Evolutionary conservation across 805 yeast species (phyloP).

Genomic region (Candida tallmaniae): DNA sequence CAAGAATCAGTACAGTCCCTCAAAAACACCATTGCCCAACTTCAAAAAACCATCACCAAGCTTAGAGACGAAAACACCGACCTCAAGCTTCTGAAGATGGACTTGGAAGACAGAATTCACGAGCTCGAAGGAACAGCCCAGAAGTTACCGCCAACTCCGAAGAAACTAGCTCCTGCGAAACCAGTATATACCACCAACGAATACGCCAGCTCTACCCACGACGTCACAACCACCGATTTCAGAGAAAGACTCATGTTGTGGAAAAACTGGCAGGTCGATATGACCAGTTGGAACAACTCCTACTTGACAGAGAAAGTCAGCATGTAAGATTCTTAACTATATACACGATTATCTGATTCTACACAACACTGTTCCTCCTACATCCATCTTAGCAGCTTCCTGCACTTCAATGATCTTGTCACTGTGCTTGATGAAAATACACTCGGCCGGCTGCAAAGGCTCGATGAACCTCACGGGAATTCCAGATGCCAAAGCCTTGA

Average conservation of each 20-base stretch:
- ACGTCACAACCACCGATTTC: conserved; percentile 42
- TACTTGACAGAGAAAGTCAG: conserved; percentile 43
- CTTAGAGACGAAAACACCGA: conserved; percentile 41
- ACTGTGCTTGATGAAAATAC: conserved; percentile 60
- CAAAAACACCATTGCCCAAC: conserved; percentile 23
- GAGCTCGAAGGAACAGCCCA: conserved; percentile 21
- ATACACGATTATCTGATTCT: conserved; percentile 48
- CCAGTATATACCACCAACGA: conserved; percentile 26
- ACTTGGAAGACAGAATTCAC: conserved; percentile 28
- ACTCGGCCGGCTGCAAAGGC: conserved; percentile 87
- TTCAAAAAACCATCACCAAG: conserved; percentile 30
- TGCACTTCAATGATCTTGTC: conserved; percentile 64
- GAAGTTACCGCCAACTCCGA: conserved; percentile 1
- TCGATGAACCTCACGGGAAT: conserved; percentile 65
- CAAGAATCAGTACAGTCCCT: conserved; percentile 9
- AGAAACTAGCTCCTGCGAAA: conserved; percentile 21
- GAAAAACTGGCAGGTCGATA: conserved; percentile 84
- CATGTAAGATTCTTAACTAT: conserved; percentile 12
- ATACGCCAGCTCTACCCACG: conserved; percentile 25
- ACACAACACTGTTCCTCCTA: conserved; percentile 77
- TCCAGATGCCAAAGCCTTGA: conserved; percentile 74
- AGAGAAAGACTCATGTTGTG: conserved; percentile 61
- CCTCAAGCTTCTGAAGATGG: conserved; percentile 35
- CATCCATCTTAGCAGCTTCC: conserved; percentile 74
- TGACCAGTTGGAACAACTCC: conserved; percentile 74